Evolutionary conservation across 208 protist species (phyloP).

Genomic region (Naegleria lovaniensis): DNA sequence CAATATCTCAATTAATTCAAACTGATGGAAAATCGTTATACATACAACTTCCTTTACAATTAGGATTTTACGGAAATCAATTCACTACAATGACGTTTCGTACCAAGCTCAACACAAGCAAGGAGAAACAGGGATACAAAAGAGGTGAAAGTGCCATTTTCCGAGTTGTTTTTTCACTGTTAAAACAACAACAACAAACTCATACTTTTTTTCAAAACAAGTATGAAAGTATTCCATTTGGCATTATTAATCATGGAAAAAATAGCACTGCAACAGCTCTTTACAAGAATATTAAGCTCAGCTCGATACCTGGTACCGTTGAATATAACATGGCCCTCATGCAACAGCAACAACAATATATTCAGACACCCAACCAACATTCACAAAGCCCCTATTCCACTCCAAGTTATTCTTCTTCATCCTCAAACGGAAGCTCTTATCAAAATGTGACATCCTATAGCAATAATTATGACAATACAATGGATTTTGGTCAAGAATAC

Average conservation of each 20-base stretch:
- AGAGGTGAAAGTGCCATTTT: conserved; percentile 23
- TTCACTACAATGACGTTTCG: background rate
- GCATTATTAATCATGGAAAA: conserved; percentile 22
- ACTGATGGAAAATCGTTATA: conserved; percentile 13
- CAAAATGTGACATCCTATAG: background rate
- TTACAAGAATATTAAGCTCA: background rate
- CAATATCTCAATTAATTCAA: background rate
- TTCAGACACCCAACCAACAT: background rate
- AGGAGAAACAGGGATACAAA: conserved; percentile 22
- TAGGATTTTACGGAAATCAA: background rate
- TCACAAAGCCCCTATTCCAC: background rate
- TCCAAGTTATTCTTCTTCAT: background rate
- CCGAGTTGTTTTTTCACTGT: background rate
- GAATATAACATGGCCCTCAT: background rate
- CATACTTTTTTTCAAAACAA: background rate
- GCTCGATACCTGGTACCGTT: background rate
- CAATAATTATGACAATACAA: background rate
- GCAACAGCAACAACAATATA: background rate
- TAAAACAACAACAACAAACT: background rate
- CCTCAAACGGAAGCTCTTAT: background rate
- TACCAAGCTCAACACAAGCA: conserved; percentile 11
- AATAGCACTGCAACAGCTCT: background rate
- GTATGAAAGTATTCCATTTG: background rate
- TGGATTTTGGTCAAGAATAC: background rate
- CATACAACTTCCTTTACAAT: background rate